Percentiles rank a stretch among this genome's conserved stretches.
Conservation (phyloP, 2,329 filamentous ascomycete species). For the Alternaria ventricosa region DNA sequence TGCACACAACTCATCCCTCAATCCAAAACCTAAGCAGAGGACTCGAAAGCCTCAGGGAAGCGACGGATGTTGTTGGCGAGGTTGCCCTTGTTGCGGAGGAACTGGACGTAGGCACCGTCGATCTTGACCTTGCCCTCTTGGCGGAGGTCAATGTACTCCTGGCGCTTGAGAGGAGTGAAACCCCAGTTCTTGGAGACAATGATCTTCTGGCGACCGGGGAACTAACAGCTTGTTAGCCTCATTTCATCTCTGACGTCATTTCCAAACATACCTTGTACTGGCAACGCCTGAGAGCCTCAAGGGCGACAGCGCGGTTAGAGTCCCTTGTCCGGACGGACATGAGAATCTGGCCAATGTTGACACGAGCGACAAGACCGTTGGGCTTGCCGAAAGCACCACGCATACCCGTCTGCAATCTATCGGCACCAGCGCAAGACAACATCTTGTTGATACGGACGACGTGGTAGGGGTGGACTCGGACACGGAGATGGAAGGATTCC, state of each 20-base stretch:
- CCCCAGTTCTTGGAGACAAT: constrained; percentile 99
- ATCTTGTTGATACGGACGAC: constrained; percentile 99
- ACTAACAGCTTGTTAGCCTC: constrained; percentile 49
- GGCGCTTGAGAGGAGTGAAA: constrained; percentile 96
- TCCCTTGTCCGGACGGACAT: constrained; percentile 97
- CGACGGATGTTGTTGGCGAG: constrained; percentile 87
- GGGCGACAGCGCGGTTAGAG: constrained; percentile 85
- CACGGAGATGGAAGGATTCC: constrained; percentile 74
- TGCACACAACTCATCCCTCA: constrained; percentile 27
- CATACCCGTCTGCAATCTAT: constrained; percentile 99
- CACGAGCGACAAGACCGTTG: constrained; percentile 97
- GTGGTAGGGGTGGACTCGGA: constrained; percentile 97
- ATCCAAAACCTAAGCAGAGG: constrained; percentile 40
- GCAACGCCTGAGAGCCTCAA: constrained; percentile 97
- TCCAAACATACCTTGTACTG: constrained; percentile 80
- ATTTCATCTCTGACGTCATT: neutral
- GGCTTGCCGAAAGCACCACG: constrained; percentile 99
- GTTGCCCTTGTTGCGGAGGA: constrained; percentile 91
- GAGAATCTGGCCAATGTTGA: constrained; percentile 99
- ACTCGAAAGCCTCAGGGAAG: constrained; percentile 89
- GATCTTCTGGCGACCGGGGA: constrained; percentile 99
- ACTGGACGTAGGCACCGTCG: constrained; percentile 99
- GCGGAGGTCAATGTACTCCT: constrained; percentile 97
- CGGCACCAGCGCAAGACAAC: constrained; percentile 99
- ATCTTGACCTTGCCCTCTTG: constrained; percentile 91